These are phyloP conservation scores for Beauveria caledonica DNA, from an alignment of 2,329 filamentous ascomycete species.

Conservation along the genomic window DNA sequence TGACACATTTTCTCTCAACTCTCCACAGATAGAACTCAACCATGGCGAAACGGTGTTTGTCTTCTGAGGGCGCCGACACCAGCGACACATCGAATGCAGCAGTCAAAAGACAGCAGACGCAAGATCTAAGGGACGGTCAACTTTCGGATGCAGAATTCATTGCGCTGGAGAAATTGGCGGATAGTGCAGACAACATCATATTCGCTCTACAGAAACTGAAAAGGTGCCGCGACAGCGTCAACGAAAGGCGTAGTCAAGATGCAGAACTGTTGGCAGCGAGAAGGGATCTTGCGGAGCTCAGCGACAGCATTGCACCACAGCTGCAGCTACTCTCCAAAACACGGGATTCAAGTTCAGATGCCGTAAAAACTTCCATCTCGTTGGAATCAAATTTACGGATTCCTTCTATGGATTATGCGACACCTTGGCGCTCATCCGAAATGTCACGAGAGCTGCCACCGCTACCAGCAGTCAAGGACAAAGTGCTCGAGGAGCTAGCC, in stretches of 20 bases:
- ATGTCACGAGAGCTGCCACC: conserved; percentile 43
- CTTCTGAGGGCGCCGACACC: not conserved
- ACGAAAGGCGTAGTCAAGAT: not conserved
- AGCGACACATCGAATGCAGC: not conserved
- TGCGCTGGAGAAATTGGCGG: conserved; percentile 19
- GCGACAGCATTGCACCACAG: not conserved
- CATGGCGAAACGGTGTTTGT: conserved; percentile 32
- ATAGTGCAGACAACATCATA: conserved; percentile 31
- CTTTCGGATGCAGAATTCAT: conserved; percentile 11
- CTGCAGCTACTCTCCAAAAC: not conserved
- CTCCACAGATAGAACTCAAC: not conserved
- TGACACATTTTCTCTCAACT: not conserved
- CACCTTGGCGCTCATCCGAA: conserved; percentile 39
- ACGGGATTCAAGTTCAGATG: not conserved
- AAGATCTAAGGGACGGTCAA: not conserved
- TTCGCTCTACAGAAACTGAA: conserved; percentile 30
- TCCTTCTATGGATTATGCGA: conserved; percentile 11
- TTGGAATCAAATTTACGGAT: not conserved
- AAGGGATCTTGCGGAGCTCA: not conserved
- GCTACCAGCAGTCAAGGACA: conserved; percentile 53
- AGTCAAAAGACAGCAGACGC: conserved; percentile 1
- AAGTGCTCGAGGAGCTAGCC: conserved; percentile 50
- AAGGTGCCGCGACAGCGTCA: conserved; percentile 4
- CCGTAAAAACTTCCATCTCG: not conserved
- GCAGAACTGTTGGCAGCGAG: not conserved